These are phyloP conservation scores for Arabis hirsuta DNA, from an alignment of 345 rosid species.

Conservation along the genomic window DNA sequence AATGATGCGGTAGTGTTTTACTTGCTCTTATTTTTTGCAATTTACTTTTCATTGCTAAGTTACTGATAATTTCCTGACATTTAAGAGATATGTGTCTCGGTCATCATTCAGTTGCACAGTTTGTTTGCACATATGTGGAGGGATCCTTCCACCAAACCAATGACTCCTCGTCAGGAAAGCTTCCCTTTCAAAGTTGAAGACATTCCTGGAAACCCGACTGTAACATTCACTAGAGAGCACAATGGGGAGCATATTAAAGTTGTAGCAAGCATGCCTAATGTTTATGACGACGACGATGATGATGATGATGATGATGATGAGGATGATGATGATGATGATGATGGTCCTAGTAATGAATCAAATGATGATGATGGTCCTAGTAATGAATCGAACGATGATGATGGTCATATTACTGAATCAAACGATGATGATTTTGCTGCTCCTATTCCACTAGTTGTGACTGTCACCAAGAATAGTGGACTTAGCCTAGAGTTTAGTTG, in stretches of 20 bases:
- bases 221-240: slow-evolving; percentile 67
- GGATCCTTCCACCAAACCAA: slow-evolving; percentile 41
- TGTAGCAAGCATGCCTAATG: slow-evolving; percentile 83
- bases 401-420: too few relatives aligned
- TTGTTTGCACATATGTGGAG: slow-evolving; percentile 35
- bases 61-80: background rate
- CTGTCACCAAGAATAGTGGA: slow-evolving; percentile 65
- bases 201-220: slow-evolving; percentile 61
- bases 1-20: background rate
- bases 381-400: too few relatives aligned
- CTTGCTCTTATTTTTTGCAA: background rate
- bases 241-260: slow-evolving; percentile 68
- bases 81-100: background rate
- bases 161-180: slow-evolving; percentile 20
- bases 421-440: too few relatives aligned
- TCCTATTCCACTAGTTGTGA: slow-evolving; percentile 55
- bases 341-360: slow-evolving; percentile 28
- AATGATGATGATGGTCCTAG: too few relatives aligned
- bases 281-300: slow-evolving; percentile 28
- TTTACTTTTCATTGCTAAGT: background rate
- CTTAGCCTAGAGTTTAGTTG: slow-evolving; percentile 65
- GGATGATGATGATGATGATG: slow-evolving; percentile 25
- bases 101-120: background rate
- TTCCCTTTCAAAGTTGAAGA: slow-evolving; percentile 85
- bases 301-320: too few relatives aligned